Evolutionary conservation across 2,329 filamentous ascomycete genomes (phyloP).

Genomic region (Colletotrichum sp.): DNA sequence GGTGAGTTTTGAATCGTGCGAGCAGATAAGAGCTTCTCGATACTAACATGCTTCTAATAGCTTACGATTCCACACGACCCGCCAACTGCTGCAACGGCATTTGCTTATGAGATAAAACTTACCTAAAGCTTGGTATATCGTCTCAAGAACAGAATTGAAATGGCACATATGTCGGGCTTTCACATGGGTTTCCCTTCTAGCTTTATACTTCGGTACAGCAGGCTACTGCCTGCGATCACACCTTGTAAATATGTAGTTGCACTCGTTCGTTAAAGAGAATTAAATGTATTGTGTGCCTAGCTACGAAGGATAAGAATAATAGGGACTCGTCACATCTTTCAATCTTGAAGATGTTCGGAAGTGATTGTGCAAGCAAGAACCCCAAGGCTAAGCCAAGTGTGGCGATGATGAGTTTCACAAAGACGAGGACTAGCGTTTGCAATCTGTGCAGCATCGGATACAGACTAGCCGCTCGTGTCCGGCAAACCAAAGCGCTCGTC

Average conservation of each 20-base stretch:
- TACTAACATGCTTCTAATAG: neutral
- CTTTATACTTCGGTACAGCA: neutral
- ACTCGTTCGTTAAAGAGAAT: fast-evolving
- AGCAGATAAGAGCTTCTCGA: neutral
- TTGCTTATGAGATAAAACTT: neutral
- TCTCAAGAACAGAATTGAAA: fast-evolving
- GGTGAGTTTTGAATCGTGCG: neutral
- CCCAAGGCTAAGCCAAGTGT: neutral
- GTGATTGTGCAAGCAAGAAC: fast-evolving
- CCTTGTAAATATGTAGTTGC: neutral
- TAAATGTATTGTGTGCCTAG: fast-evolving
- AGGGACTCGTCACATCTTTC: neutral
- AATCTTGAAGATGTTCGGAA: neutral
- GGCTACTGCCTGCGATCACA: neutral
- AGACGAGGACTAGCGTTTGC: neutral
- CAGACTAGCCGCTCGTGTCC: neutral
- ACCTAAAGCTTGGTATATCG: neutral
- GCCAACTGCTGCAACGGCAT: neutral
- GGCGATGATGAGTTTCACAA: fast-evolving
- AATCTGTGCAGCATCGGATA: fast-evolving
- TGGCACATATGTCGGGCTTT: fast-evolving
- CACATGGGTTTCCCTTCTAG: neutral
- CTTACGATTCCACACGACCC: neutral
- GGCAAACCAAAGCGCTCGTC: neutral
- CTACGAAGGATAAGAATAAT: fast-evolving